Conservation (phyloP, 768 basidiomycete genomes). For the Pisolithus tinctorius region DNA sequence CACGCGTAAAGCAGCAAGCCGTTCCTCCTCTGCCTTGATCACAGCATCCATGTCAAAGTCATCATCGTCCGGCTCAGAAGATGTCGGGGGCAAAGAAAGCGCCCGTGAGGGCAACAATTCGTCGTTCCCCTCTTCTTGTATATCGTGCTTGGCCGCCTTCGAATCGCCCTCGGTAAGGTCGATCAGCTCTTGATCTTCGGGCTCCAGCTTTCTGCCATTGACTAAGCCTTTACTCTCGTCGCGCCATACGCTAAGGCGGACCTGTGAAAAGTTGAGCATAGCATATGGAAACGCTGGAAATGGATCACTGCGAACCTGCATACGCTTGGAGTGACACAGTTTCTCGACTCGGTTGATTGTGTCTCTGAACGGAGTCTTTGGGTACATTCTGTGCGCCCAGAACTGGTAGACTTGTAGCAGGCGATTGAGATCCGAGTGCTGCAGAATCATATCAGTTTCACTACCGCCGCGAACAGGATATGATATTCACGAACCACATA, state of each 20-base stretch:
- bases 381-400: slow-evolving; percentile 92
- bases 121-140: slow-evolving; percentile 11
- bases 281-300: neutral
- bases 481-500: slow-evolving; percentile 24
- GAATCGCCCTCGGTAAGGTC: slow-evolving; percentile 25
- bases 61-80: slow-evolving; percentile 36
- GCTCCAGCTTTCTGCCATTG: slow-evolving; percentile 26
- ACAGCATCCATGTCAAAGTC: slow-evolving; percentile 49
- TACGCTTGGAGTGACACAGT: slow-evolving; percentile 76
- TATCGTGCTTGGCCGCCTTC: slow-evolving; percentile 13
- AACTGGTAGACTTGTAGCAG: slow-evolving; percentile 84
- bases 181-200: slow-evolving; percentile 19
- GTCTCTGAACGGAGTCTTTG: slow-evolving; percentile 81
- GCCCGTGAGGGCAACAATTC: slow-evolving; percentile 29
- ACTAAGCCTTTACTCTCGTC: slow-evolving; percentile 53
- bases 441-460: neutral
- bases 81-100: slow-evolving; percentile 33
- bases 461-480: neutral
- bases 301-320: slow-evolving; percentile 54
- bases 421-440: slow-evolving; percentile 79
- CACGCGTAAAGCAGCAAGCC: slow-evolving; percentile 18
- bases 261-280: slow-evolving; percentile 33
- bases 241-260: slow-evolving; percentile 67
- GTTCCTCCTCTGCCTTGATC: slow-evolving; percentile 39
- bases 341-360: slow-evolving; percentile 84